Conservation (phyloP, 352 stramenopile genomes). For the Phytophthora tubulina region DNA sequence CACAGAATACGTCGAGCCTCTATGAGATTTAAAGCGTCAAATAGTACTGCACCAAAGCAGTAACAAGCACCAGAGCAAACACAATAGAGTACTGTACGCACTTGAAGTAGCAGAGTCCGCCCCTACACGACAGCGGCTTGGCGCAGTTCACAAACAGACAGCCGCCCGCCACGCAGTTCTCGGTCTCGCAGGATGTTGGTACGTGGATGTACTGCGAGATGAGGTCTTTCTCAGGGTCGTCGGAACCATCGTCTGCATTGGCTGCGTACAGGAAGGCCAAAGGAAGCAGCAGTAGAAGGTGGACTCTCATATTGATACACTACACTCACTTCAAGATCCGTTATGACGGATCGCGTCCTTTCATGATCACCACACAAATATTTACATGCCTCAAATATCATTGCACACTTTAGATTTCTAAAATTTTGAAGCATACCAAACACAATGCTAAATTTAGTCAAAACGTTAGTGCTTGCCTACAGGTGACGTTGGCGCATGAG, state of each 20-base stretch:
- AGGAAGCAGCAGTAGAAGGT: constrained; percentile 6
- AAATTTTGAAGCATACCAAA: no score
- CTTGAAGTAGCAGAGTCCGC: constrained; percentile 69
- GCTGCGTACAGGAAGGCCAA: constrained; percentile 10
- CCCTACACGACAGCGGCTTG: constrained; percentile 51
- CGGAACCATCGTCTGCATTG: background rate
- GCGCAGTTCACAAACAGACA: constrained; percentile 67
- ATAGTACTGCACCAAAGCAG: background rate
- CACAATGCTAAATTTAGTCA: no score
- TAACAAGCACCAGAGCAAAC: background rate
- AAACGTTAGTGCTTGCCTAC: background rate
- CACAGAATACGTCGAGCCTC: constrained; percentile 44
- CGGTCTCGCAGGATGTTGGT: constrained; percentile 49
- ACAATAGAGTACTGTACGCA: constrained; percentile 24
- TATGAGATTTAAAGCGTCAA: constrained; percentile 31
- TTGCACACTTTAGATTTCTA: no score
- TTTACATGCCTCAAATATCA: no score
- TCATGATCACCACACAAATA: background rate
- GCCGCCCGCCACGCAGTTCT: constrained; percentile 51
- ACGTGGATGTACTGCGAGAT: constrained; percentile 47
- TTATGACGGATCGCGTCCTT: constrained; percentile 20
- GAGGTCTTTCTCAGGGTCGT: constrained; percentile 24
- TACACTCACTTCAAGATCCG: background rate
- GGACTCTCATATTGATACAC: constrained; percentile 22
- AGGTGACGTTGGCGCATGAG: background rate